Conservation (phyloP, 805 yeast genomes). For the Cyberlindnera maritima region DNA sequence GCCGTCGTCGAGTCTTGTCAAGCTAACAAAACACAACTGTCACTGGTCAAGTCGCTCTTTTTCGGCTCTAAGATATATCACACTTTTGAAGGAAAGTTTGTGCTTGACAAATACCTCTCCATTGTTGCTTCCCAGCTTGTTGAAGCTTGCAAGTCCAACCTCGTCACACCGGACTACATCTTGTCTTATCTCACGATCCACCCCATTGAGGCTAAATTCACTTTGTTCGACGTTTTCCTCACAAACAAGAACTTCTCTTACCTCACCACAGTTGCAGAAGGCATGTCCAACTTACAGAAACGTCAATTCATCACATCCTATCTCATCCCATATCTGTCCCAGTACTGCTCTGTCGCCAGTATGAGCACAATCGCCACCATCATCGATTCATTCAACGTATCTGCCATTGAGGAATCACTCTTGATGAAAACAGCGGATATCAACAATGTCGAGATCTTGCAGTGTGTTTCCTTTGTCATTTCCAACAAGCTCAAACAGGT, state of each 20-base stretch:
- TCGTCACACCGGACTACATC: slow-evolving; percentile 13
- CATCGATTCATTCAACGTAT: slow-evolving; percentile 6
- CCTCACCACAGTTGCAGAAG: not conserved
- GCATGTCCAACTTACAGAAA: slow-evolving; percentile 18
- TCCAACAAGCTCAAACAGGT: slow-evolving; percentile 2
- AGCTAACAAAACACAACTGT: slow-evolving; percentile 11
- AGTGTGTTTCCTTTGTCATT: slow-evolving; percentile 13
- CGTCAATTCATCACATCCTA: slow-evolving; percentile 17
- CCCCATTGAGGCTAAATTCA: slow-evolving; percentile 22
- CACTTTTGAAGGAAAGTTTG: slow-evolving; percentile 22
- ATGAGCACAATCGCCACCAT: slow-evolving; percentile 13
- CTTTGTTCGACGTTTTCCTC: slow-evolving; percentile 17
- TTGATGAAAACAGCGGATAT: slow-evolving; percentile 8
- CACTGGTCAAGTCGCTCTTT: slow-evolving; percentile 20
- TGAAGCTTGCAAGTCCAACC: slow-evolving; percentile 6
- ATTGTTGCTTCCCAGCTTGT: slow-evolving; percentile 19
- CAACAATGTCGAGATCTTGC: slow-evolving; percentile 12
- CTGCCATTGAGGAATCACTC: slow-evolving; percentile 9
- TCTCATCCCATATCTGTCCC: slow-evolving; percentile 20
- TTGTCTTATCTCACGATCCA: slow-evolving; percentile 24
- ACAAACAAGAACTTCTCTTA: slow-evolving; percentile 7
- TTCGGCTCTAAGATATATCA: slow-evolving; percentile 28
- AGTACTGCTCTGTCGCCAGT: slow-evolving; percentile 7
- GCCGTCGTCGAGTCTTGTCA: slow-evolving; percentile 9
- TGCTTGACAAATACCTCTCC: slow-evolving; percentile 14